These are phyloP conservation scores for Simplicillium aogashimaense DNA, from an alignment of 2,329 filamentous ascomycete species.

Conservation along the genomic window DNA sequence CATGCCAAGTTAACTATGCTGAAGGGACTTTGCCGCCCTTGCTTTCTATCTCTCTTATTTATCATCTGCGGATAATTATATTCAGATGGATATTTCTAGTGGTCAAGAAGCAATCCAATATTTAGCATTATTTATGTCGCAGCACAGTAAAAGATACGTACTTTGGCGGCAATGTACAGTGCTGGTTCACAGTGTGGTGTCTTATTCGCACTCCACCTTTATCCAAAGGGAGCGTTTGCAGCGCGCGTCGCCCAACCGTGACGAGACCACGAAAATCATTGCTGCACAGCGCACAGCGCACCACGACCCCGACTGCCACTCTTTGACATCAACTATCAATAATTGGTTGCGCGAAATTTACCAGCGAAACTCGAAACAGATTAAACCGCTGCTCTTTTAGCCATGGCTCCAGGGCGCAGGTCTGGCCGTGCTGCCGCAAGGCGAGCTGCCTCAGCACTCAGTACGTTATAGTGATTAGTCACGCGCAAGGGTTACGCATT, in stretches of 20 bases:
- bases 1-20: too few species aligned
- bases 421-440: conserved; percentile 44
- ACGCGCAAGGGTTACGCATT: too few species aligned
- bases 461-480: conserved; percentile 28
- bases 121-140: too few species aligned
- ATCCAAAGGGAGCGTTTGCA: neutral
- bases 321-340: too few species aligned
- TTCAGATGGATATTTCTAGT: too few species aligned
- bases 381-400: neutral
- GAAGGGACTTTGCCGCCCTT: too few species aligned
- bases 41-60: too few species aligned
- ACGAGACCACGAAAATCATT: neutral
- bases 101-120: too few species aligned
- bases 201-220: conserved; percentile 1
- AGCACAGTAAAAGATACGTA: too few species aligned
- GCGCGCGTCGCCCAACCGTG: conserved; percentile 15
- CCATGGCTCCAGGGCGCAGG: conserved; percentile 27
- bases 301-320: too few species aligned
- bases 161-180: conserved; percentile 3
- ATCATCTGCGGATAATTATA: too few species aligned
- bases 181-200: conserved; percentile 9
- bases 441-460: conserved; percentile 41
- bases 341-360: neutral
- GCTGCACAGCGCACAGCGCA: conserved; percentile 11
- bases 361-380: neutral